Conservation (phyloP, 2,329 filamentous ascomycete genomes). For the Colletotrichum tanaceti region DNA sequence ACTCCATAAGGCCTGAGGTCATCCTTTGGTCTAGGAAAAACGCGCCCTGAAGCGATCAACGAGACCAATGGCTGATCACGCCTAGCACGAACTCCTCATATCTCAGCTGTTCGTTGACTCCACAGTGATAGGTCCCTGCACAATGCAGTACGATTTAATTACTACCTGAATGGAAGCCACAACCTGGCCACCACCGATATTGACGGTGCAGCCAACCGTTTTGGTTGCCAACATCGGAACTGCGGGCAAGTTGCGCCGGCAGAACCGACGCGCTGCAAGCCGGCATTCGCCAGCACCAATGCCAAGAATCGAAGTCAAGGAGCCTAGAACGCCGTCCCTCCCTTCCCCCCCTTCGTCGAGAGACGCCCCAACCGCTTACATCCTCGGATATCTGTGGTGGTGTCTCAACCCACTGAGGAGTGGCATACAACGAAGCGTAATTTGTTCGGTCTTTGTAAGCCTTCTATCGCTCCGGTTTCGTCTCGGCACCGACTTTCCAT, state of each 20-base stretch:
- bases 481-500: background rate
- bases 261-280: constrained; percentile 36
- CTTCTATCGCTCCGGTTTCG: background rate
- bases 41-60: constrained; percentile 35
- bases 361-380: constrained; percentile 33
- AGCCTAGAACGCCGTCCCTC: constrained; percentile 35
- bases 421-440: background rate
- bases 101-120: constrained; percentile 32
- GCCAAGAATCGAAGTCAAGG: constrained; percentile 29
- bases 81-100: constrained; percentile 29
- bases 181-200: constrained; percentile 24
- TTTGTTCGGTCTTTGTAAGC: background rate
- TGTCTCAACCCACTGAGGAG: constrained; percentile 19
- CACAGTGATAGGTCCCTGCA: constrained; percentile 37
- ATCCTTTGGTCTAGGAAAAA: constrained; percentile 23
- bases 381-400: constrained; percentile 31
- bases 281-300: constrained; percentile 35
- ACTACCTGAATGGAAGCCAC: constrained; percentile 9
- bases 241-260: constrained; percentile 39
- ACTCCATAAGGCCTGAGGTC: background rate
- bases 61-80: constrained; percentile 24
- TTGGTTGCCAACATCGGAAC: constrained; percentile 37
- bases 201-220: constrained; percentile 27
- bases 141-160: constrained; percentile 35
- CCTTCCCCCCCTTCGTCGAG: constrained; percentile 21